phyloP scores from a whole-genome alignment of 176 grass and related monocot genomes.

The Carex littledalei region DNA sequence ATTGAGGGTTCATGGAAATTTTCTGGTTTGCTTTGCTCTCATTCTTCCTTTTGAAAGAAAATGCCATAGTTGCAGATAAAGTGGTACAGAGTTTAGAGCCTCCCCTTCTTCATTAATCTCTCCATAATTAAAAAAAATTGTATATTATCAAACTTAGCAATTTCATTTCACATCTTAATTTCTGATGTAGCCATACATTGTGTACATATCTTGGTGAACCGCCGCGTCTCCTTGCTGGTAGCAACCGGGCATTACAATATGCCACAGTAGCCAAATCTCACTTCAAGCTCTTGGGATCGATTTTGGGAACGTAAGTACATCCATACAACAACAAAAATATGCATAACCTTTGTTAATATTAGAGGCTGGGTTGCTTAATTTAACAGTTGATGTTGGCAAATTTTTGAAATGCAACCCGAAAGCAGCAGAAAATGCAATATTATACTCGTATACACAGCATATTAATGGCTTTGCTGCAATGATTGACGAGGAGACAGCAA shows the following conservation, averaged over 20 bases:
- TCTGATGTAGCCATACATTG: conserved; percentile 43
- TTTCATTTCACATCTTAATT: background rate
- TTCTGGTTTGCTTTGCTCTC: background rate
- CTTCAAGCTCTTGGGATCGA: conserved; percentile 48
- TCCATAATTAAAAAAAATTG: background rate
- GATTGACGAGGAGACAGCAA: conserved; percentile 39
- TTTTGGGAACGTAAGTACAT: conserved; percentile 48
- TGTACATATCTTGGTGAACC: conserved; percentile 77
- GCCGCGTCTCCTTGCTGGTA: conserved; percentile 14
- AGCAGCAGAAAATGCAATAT: conserved; percentile 41
- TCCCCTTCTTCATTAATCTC: background rate
- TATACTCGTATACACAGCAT: conserved; percentile 77
- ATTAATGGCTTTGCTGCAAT: conserved; percentile 84
- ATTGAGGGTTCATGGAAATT: too few relatives aligned
- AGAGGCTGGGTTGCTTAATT: too few relatives aligned
- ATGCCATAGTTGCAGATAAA: background rate
- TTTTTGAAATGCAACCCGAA: conserved; percentile 27
- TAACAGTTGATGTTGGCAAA: background rate
- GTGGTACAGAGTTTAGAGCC: background rate
- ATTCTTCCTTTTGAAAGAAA: background rate
- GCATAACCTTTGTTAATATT: background rate
- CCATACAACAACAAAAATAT: background rate
- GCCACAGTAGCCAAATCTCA: conserved; percentile 38
- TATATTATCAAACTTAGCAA: background rate
- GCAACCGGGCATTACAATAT: conserved; percentile 11